Base-by-base conservation (phyloP, 2,329 filamentous ascomycete species). In the Huntiella savannae region DNA sequence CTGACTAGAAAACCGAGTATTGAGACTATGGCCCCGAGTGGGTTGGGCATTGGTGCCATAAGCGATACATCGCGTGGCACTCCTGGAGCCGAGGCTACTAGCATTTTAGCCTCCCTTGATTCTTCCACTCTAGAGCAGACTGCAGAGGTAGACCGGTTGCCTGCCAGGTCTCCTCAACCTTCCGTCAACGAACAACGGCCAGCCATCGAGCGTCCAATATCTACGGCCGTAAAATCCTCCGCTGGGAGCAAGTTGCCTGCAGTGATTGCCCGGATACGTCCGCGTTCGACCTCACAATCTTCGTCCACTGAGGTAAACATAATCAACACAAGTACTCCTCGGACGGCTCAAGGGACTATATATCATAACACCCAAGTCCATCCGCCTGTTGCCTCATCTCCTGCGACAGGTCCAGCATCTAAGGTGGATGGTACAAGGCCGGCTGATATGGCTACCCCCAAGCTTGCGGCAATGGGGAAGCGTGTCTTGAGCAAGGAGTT, bases 401-500 rank as follows among this genome's bases (percentile, higher is more conserved):
- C 70, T 2, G 70, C 68, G 4, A 69, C 71, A 2, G 74, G 75
- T 49, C 64, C 67, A 40, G 72, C 78, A 49, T 77, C 66, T 54
- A 69, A 73, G 10, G 69, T 72, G 45, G 62, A 79, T 5, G 75
- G 75, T 43, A 79, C 81, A 54, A 80, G 40, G 13, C 8, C 40
- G 6, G 69, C 71, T 2, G 74, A 75, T 49, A 65, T 67, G 42
- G 73, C 78, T 49, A 77, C 66, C 54, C 70, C 73, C 6, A 70
- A 73, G 46, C 63, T 80, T 5, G 75, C 75, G 43, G 79, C 82
- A 54, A 80, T 94, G 68, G 77, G 81, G 51, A 82, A 84, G 55
- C 86, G 88, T 56, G 79, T 98, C 5, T 65, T 96, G 40, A 93
- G 83, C 59, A 91, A 87, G 56, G 87, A 96, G 54, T 96, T 94